Evolutionary conservation across 106 monocot species (phyloP).

Genomic region (Gastrodia elata): DNA sequence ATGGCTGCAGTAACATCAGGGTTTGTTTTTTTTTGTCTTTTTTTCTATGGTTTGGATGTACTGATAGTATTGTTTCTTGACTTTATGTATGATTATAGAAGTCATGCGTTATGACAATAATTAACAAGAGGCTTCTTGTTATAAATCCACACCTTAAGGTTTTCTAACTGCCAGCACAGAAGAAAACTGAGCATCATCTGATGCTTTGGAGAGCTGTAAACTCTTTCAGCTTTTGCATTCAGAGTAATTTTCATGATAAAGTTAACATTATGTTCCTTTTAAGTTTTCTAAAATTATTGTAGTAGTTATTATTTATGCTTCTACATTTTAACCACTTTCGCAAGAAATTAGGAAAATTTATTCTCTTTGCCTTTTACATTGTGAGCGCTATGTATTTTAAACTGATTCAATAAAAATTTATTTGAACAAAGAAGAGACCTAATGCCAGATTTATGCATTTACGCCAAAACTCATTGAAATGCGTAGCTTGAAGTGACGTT

Average conservation of each 20-base stretch:
- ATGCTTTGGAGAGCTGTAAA: not conserved
- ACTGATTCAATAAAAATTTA: not conserved
- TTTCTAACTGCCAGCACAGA: not conserved
- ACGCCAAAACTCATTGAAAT: not conserved
- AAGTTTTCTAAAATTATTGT: not conserved
- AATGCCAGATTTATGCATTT: not conserved
- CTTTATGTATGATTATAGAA: not conserved
- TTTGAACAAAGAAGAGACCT: not conserved
- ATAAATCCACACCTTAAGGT: not conserved
- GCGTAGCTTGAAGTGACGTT: not conserved
- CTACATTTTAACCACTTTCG: not conserved
- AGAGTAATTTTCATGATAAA: not conserved
- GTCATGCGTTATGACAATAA: not conserved
- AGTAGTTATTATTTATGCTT: not conserved
- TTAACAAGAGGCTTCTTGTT: not conserved
- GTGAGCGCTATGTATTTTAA: not conserved
- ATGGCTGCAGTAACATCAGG: conserved; percentile 68
- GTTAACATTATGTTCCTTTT: not conserved
- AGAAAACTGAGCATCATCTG: not conserved
- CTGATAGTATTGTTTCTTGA: not conserved
- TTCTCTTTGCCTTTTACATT: not conserved
- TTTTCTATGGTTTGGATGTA: too few species aligned
- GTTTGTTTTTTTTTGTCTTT: conserved; percentile 24
- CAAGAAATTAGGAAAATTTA: not conserved
- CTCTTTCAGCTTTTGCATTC: not conserved